Percentiles rank a stretch among this genome's conserved stretches.
phyloP scores from a whole-genome alignment of 2,329 filamentous ascomycete genomes.

The Colletotrichum nymphaeae region DNA sequence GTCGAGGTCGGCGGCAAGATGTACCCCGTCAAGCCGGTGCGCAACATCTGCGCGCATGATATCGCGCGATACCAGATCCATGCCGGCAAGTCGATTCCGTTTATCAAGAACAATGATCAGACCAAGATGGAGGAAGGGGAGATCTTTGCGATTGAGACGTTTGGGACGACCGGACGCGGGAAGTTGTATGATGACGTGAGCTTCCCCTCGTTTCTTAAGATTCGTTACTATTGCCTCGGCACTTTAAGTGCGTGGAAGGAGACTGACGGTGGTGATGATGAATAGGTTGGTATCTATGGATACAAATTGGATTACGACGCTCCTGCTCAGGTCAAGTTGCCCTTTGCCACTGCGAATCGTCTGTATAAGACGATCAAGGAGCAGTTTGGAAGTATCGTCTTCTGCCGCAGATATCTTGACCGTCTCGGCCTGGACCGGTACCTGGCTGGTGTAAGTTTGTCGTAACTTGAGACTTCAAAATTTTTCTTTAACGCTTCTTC shows the following conservation, averaged over 20 bases:
- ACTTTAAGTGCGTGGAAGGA: too few relatives aligned
- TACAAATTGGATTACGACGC: constrained; percentile 58
- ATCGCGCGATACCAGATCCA: constrained; percentile 92
- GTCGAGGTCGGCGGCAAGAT: constrained; percentile 83
- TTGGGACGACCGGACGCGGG: constrained; percentile 92
- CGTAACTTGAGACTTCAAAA: too few relatives aligned
- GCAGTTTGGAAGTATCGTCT: constrained; percentile 72
- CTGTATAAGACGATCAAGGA: constrained; percentile 69
- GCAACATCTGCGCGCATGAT: constrained; percentile 89
- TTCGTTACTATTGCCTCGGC: neutral
- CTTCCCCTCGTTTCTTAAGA: neutral
- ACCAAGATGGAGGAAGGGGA: constrained; percentile 99
- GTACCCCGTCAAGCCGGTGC: constrained; percentile 85
- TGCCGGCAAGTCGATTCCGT: constrained; percentile 92
- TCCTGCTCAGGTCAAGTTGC: constrained; percentile 47
- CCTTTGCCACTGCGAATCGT: constrained; percentile 64
- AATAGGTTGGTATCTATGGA: constrained; percentile 61
- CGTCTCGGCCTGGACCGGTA: constrained; percentile 71
- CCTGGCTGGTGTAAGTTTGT: constrained; percentile 66
- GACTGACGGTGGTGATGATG: neutral
- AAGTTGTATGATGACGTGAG: constrained; percentile 85
- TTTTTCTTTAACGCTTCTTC: too few relatives aligned
- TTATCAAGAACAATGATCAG: constrained; percentile 87
- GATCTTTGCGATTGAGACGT: constrained; percentile 95
- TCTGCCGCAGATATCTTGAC: constrained; percentile 71